These are phyloP conservation scores for Lepidium didymum DNA, from an alignment of 345 rosid species.

Conservation along the genomic window DNA sequence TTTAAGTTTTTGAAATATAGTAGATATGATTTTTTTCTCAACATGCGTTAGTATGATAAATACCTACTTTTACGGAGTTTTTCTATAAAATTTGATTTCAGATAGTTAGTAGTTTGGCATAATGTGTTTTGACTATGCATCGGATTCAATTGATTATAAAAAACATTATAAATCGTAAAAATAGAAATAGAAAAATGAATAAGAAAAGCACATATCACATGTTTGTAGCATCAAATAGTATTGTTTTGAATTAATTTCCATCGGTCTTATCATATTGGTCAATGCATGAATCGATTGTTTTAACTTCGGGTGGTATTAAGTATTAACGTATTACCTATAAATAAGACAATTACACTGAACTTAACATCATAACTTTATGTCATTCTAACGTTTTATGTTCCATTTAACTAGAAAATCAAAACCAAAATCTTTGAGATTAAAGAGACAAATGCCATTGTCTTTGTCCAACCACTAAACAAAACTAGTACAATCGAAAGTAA, in stretches of 20 bases:
- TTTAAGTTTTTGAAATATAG: no score
- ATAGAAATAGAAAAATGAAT: no score
- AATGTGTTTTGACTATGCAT: no score
- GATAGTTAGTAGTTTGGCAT: no score
- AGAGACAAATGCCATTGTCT: conserved; percentile 24
- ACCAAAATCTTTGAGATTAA: conserved; percentile 1
- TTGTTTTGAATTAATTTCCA: neutral
- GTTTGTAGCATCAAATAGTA: neutral
- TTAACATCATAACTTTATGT: conserved; percentile 23
- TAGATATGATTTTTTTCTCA: no score
- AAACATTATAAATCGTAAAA: no score
- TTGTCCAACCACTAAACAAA: conserved; percentile 28
- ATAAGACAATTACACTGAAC: neutral
- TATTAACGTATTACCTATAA: neutral
- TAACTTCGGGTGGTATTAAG: neutral
- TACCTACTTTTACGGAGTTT: no score
- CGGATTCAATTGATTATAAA: no score
- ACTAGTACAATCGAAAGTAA: conserved; percentile 23
- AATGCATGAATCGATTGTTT: neutral
- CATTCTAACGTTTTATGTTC: conserved; percentile 12
- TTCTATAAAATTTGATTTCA: no score
- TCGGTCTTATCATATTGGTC: conserved; percentile 8
- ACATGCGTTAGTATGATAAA: no score
- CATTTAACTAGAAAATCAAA: no score
- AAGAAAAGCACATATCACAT: no score